Percentiles rank a stretch among this genome's conserved stretches.
phyloP scores from a whole-genome alignment of 192 early-diverging fungal species.

The Cetraspora pellucida region DNA sequence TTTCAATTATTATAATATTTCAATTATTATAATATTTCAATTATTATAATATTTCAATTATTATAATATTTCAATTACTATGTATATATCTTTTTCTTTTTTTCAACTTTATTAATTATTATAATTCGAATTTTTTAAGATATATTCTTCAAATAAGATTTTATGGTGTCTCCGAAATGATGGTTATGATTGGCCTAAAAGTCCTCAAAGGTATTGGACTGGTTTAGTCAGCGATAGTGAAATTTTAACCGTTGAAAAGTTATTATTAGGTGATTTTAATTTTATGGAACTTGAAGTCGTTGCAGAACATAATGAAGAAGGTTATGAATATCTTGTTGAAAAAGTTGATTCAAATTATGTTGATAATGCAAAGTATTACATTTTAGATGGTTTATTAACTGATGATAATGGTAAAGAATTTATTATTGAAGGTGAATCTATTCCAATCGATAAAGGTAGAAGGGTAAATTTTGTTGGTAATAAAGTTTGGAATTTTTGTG shows the following conservation, averaged over 20 bases:
- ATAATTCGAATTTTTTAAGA: background rate
- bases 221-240: background rate
- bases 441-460: slow-evolving; percentile 13
- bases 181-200: slow-evolving; percentile 5
- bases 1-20: background rate
- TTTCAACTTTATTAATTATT: no score
- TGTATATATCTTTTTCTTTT: no score
- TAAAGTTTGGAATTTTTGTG: slow-evolving; percentile 4
- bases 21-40: background rate
- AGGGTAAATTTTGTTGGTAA: slow-evolving; percentile 1
- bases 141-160: slow-evolving; percentile 22
- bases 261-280: background rate
- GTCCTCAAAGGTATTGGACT: background rate
- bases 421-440: background rate
- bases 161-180: slow-evolving; percentile 21
- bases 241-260: background rate
- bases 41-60: background rate
- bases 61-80: background rate
- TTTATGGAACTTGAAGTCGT: background rate
- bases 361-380: background rate
- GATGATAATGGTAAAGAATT: slow-evolving; percentile 2
- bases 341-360: slow-evolving; percentile 7
- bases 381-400: background rate
- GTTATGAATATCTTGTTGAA: background rate
- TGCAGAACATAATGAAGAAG: background rate